Conservation (phyloP, 768 basidiomycete species). For the Lentinula boryana region DNA sequence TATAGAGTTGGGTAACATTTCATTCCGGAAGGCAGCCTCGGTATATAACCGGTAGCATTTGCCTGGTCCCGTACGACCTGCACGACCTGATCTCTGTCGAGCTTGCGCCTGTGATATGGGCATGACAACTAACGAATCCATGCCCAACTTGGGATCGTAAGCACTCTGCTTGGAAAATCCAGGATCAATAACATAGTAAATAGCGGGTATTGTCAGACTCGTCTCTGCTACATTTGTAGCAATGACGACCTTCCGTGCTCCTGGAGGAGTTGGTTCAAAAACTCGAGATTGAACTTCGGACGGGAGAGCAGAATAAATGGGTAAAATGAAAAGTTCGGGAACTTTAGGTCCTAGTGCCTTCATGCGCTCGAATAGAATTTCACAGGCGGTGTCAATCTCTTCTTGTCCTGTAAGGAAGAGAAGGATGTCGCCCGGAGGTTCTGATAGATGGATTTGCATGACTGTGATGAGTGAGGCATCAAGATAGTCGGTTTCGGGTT, state of each 20-base stretch:
- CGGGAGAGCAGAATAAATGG: slow-evolving; percentile 96
- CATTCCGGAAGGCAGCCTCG: slow-evolving; percentile 96
- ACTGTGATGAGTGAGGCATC: slow-evolving; percentile 98
- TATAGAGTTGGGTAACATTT: slow-evolving; percentile 96
- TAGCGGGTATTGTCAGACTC: slow-evolving; percentile 95
- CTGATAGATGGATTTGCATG: slow-evolving; percentile 98
- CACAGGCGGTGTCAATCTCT: slow-evolving; percentile 96
- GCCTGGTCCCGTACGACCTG: slow-evolving; percentile 95
- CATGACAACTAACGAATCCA: slow-evolving; percentile 98
- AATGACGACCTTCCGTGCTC: slow-evolving; percentile 97
- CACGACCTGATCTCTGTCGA: slow-evolving; percentile 91
- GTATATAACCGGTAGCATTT: slow-evolving; percentile 98
- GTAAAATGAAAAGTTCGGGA: slow-evolving; percentile 92
- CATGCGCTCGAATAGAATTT: slow-evolving; percentile 97
- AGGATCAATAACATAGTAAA: slow-evolving; percentile 98
- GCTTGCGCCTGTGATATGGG: slow-evolving; percentile 99
- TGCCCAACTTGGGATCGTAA: slow-evolving; percentile 93
- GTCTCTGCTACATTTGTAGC: slow-evolving; percentile 99
- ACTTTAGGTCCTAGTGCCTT: slow-evolving; percentile 98
- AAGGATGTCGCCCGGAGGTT: slow-evolving; percentile 93
- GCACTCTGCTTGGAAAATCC: slow-evolving; percentile 99
- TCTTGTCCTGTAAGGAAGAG: slow-evolving; percentile 98
- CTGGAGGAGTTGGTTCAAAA: slow-evolving; percentile 96
- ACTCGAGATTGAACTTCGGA: slow-evolving; percentile 98
- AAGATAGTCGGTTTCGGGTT: slow-evolving; percentile 95